Conservation (phyloP, 208 protist species). For the Trypanosoma platydactyli region DNA sequence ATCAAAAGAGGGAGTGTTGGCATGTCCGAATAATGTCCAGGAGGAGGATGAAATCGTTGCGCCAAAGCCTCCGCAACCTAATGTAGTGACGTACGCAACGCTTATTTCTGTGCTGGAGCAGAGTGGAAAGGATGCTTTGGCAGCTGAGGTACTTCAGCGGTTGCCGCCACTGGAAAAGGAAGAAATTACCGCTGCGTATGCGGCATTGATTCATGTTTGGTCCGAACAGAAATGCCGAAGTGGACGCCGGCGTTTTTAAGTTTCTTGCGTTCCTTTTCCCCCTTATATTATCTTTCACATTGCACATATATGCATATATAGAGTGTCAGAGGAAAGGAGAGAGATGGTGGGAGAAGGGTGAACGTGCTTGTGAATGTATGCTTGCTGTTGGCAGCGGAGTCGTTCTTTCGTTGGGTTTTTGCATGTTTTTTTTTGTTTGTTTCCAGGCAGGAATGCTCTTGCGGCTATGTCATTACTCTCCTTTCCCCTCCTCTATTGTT, state of each 20-base stretch:
- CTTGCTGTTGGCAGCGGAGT: constrained; percentile 17
- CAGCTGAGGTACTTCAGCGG: constrained; percentile 55
- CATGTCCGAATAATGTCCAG: background rate
- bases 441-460: no score
- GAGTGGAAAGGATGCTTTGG: constrained; percentile 57
- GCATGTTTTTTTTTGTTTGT: constrained; percentile 3
- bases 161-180: constrained; percentile 74
- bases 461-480: no score
- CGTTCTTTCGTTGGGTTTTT: background rate
- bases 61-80: constrained; percentile 41
- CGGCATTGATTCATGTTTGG: constrained; percentile 86
- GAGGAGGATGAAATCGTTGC: constrained; percentile 7
- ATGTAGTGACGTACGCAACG: constrained; percentile 85
- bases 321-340: background rate
- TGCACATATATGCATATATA: background rate
- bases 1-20: background rate
- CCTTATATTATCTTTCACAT: background rate
- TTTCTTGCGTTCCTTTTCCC: background rate
- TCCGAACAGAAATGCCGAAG: constrained; percentile 50
- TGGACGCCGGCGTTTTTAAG: constrained; percentile 24
- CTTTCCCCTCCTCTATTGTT: background rate
- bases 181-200: constrained; percentile 85
- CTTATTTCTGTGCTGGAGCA: constrained; percentile 86
- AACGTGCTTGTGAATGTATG: constrained; percentile 21
- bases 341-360: background rate